These are phyloP conservation scores for Populus tomentosa DNA, from an alignment of 441 rosid species.

Conservation along the genomic window DNA sequence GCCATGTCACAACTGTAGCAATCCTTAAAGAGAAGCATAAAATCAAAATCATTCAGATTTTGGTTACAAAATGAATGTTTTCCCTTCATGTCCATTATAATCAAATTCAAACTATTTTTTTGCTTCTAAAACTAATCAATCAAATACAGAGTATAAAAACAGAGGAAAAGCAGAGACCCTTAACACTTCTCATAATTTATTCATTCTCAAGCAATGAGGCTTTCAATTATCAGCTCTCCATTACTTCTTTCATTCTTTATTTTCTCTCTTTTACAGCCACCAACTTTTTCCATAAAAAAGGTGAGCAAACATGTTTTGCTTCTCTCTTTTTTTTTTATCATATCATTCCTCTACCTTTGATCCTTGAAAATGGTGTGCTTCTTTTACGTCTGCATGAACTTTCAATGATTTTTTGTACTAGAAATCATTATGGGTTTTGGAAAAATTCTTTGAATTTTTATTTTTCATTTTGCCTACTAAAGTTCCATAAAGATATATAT, in stretches of 20 bases:
- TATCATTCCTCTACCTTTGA: neutral
- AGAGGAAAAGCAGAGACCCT: slow-evolving; percentile 23
- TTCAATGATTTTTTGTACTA: neutral
- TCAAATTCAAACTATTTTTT: neutral
- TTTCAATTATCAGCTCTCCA: slow-evolving; percentile 18
- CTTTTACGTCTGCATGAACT: neutral
- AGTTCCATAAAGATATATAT: neutral
- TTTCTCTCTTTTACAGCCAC: slow-evolving; percentile 31
- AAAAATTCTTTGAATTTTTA: neutral
- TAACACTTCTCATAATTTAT: neutral
- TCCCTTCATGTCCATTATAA: neutral
- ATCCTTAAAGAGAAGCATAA: neutral
- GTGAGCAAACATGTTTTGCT: slow-evolving; percentile 16
- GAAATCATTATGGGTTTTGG: neutral
- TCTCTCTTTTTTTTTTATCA: neutral
- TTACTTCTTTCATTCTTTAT: slow-evolving; percentile 25
- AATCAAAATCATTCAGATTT: neutral
- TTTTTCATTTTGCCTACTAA: neutral
- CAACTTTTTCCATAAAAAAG: slow-evolving; percentile 45
- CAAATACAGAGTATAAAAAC: slow-evolving; percentile 20
- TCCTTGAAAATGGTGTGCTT: neutral
- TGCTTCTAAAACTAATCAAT: slow-evolving; percentile 1
- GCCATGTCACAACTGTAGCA: neutral
- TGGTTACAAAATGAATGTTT: neutral
- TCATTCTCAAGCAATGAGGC: slow-evolving; percentile 24